These are phyloP conservation scores for Prototheca wickerhamii DNA, from an alignment of 163 green algal genomes.

Conservation along the genomic window DNA sequence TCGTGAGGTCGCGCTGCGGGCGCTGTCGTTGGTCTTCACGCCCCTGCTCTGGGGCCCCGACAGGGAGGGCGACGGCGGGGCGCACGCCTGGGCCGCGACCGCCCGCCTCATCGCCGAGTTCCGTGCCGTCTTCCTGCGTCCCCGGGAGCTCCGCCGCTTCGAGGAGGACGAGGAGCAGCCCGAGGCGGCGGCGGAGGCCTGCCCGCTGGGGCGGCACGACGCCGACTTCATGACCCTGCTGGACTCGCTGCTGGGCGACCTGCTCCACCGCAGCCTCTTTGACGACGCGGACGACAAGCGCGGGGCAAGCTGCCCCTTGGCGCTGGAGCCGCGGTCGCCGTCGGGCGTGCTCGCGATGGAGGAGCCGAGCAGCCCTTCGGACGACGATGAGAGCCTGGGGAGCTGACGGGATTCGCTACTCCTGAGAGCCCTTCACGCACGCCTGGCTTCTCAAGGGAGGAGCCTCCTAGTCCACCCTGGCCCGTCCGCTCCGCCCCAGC, in stretches of 20 bases:
- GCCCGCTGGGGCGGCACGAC: no score
- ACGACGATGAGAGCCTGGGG: background rate
- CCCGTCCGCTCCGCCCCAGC: no score
- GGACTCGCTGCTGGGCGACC: background rate
- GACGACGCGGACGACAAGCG: background rate
- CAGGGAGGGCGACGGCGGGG: background rate
- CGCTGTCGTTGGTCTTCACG: conserved; percentile 15
- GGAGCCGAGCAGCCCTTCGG: no score
- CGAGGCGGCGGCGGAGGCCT: background rate
- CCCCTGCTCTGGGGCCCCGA: conserved; percentile 16
- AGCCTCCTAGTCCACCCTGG: no score
- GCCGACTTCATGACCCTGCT: background rate
- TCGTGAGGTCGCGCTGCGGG: conserved; percentile 7
- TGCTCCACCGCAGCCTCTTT: background rate
- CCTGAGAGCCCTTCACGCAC: no score
- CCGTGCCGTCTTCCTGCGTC: conserved; percentile 31
- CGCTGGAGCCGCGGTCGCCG: background rate
- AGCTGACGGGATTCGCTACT: no score
- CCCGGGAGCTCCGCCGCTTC: conserved; percentile 17
- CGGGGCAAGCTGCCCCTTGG: no score
- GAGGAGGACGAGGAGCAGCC: background rate
- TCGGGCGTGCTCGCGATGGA: background rate
- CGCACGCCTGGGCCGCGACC: background rate
- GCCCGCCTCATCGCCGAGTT: conserved; percentile 27
- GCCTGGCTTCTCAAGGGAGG: no score